Base-by-base conservation (phyloP, 2,329 filamentous ascomycete species). In the Penicillium decumbens region DNA sequence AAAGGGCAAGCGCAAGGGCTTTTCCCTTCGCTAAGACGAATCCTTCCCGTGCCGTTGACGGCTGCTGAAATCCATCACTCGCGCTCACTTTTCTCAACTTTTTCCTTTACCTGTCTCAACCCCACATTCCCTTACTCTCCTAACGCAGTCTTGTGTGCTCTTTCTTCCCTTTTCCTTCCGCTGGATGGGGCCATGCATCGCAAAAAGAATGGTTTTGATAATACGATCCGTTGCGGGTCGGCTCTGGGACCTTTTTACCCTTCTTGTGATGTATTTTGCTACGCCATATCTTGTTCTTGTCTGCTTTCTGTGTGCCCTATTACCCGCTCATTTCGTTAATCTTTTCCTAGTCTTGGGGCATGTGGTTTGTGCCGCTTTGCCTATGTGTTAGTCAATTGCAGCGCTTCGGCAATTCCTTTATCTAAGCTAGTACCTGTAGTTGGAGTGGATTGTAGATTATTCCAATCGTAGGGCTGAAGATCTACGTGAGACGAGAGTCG, bases 1-100 rank as follows among this genome's bases (percentile, higher is more conserved):
- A 79, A 92, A 97, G 80, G 86, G 86, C 77, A 95, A 95, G 87
- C 88, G 90, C 77, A 97, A 97, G 88, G 92, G 92, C 53, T 98
- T 98, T 82, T 98, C 93, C 60, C 88, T 98, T 72, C 90, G 93
- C 76, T 95, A 92, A 84, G 28, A 50, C 35, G 27, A 12, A 3
- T 27, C 25, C 43, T 28, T 56, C 56, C 57, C 54, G 57, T 43
- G 55, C 50, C 53, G 53, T 54, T 57, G 55, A 57, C 50, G 55
- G 48, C 52, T 39, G 42, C 43, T 50, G 50, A 50, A 45, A 43
- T 38, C 43, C 45, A 53, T 62, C 49, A 28, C 46, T 47, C 45
- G 49, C 51, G 58, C 51, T 60, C 54, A 46, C 55, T 54, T 48
- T 27, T 28, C 27, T 46, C 32, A 49, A 50, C 45, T 54, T 50